These are phyloP conservation scores for Phytophthora sp. DNA, from an alignment of 352 stramenopile genomes.

Conservation along the genomic window DNA sequence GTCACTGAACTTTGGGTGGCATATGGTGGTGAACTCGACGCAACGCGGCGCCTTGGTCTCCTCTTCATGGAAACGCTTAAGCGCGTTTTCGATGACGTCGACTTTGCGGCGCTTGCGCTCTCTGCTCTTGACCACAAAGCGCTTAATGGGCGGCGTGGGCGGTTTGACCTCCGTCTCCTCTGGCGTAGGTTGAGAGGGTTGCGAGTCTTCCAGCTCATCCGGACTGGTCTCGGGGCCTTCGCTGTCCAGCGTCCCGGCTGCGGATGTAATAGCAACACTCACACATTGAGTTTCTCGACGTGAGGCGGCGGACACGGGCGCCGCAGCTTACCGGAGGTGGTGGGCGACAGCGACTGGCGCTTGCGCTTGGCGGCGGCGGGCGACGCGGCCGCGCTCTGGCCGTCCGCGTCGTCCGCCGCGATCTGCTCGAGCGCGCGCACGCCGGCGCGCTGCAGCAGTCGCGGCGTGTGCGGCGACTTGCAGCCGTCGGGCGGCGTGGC, in stretches of 20 bases:
- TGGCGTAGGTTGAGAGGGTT: slow-evolving; percentile 18
- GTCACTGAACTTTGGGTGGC: slow-evolving; percentile 23
- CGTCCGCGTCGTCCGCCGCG: slow-evolving; percentile 33
- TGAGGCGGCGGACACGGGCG: not conserved
- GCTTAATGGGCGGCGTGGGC: slow-evolving; percentile 39
- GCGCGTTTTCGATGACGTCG: slow-evolving; percentile 65
- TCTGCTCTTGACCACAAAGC: slow-evolving; percentile 51
- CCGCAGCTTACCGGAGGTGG: slow-evolving; percentile 39
- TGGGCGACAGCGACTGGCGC: slow-evolving; percentile 56
- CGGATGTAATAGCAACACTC: slow-evolving; percentile 12
- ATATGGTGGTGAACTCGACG: slow-evolving; percentile 61
- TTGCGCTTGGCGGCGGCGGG: slow-evolving; percentile 65
- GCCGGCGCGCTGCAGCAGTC: slow-evolving; percentile 54
- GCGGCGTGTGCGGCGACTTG: slow-evolving; percentile 38
- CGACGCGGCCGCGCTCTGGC: slow-evolving; percentile 14
- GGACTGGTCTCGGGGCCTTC: slow-evolving; percentile 38
- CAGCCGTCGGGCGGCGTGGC: slow-evolving; percentile 34
- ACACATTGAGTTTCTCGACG: not conserved
- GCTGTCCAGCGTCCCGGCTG: slow-evolving; percentile 31
- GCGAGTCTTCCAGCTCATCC: slow-evolving; percentile 30
- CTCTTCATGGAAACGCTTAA: slow-evolving; percentile 58
- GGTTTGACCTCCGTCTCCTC: slow-evolving; percentile 18
- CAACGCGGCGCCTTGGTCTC: slow-evolving; percentile 37
- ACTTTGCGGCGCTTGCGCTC: slow-evolving; percentile 64
- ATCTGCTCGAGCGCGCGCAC: slow-evolving; percentile 61